phyloP scores from a whole-genome alignment of 2,329 filamentous ascomycete species.

The Magnaporthiopsis poae region DNA sequence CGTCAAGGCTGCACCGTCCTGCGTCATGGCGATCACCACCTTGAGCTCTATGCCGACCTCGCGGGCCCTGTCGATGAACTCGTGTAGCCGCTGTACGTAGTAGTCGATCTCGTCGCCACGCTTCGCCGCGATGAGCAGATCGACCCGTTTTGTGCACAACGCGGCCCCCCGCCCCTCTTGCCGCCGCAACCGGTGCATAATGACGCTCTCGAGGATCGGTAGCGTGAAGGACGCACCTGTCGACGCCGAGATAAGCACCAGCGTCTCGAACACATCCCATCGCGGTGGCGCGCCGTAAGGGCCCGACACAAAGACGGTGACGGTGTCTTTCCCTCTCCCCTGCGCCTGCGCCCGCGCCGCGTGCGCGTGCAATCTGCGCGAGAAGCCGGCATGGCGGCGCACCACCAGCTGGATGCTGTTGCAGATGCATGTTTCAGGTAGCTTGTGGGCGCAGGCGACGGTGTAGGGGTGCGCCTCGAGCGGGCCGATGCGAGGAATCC shows the following conservation, averaged over 20 bases:
- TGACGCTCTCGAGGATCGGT: constrained; percentile 47
- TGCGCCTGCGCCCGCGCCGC: constrained; percentile 27
- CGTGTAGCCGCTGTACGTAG: constrained; percentile 40
- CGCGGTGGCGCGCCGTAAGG: constrained; percentile 46
- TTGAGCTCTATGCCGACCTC: constrained; percentile 37
- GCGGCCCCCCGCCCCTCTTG: neutral
- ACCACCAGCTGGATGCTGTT: constrained; percentile 52
- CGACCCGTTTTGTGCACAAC: constrained; percentile 43
- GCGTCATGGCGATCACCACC: constrained; percentile 36
- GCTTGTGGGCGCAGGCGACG: constrained; percentile 45
- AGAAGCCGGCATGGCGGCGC: constrained; percentile 47
- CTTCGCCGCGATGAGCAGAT: constrained; percentile 42
- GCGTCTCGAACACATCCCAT: constrained; percentile 50
- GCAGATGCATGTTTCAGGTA: constrained; percentile 43
- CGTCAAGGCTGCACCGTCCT: neutral
- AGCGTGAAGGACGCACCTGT: constrained; percentile 54
- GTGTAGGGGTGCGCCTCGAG: constrained; percentile 53
- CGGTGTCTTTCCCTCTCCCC: constrained; percentile 17
- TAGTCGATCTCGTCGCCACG: constrained; percentile 45
- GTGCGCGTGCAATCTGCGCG: constrained; percentile 39
- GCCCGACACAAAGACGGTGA: constrained; percentile 42
- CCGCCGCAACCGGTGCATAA: neutral
- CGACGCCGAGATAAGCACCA: constrained; percentile 51
- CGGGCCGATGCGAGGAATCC: constrained; percentile 44
- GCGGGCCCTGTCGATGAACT: constrained; percentile 32